Conservation (phyloP, 495 filamentous ascomycete genomes). For the Hypoxylon perforatum region DNA sequence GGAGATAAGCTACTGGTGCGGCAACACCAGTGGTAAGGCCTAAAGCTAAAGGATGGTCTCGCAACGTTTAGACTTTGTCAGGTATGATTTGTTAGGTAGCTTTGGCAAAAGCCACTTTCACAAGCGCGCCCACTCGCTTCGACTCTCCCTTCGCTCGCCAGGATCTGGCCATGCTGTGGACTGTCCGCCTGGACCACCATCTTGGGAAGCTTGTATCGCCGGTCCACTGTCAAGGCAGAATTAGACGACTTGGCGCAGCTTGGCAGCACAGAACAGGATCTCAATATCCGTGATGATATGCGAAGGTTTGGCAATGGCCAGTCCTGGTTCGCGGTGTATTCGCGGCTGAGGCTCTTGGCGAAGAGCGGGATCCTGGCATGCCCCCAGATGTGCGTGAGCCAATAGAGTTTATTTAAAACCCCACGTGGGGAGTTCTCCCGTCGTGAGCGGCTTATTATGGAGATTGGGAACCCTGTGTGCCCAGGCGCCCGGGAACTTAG, state of each 20-base stretch:
- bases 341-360: conserved; percentile 44
- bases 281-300: conserved; percentile 35
- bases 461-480: conserved; percentile 15
- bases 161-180: conserved; percentile 11
- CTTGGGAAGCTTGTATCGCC: conserved; percentile 27
- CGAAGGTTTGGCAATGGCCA: conserved; percentile 4
- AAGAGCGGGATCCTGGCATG: not conserved
- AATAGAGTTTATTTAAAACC: conserved; percentile 17
- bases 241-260: conserved; percentile 32
- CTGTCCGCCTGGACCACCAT: conserved; percentile 15
- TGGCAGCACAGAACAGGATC: conserved; percentile 29
- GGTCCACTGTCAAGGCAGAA: conserved; percentile 28
- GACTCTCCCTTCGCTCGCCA: conserved; percentile 1
- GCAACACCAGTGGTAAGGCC: not conserved
- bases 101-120: conserved; percentile 19
- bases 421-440: conserved; percentile 37
- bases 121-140: conserved; percentile 16
- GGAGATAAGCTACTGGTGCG: not conserved
- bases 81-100: conserved; percentile 23
- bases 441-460: conserved; percentile 29
- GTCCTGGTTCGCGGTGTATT: conserved; percentile 33
- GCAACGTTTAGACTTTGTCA: conserved; percentile 18
- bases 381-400: conserved; percentile 9
- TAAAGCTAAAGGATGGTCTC: not conserved
- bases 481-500: conserved; percentile 32